Percentiles rank a stretch among this genome's conserved stretches.
These are phyloP conservation scores for Hericium erinaceus DNA, from an alignment of 768 basidiomycete genomes.

Conservation along the genomic window DNA sequence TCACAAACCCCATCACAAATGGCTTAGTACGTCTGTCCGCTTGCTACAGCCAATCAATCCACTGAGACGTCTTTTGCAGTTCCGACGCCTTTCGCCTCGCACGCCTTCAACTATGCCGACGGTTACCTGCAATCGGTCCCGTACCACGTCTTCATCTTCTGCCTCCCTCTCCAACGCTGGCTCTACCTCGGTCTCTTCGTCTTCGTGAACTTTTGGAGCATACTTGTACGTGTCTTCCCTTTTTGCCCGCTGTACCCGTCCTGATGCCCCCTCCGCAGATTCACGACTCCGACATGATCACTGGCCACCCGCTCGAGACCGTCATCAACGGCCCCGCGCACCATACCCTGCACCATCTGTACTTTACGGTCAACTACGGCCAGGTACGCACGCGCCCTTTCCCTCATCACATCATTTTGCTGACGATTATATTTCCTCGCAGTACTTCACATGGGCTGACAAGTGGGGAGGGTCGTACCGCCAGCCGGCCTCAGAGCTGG, in stretches of 20 bases:
- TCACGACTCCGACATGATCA: constrained; percentile 98
- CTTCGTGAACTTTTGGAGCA: constrained; percentile 89
- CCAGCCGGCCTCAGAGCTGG: constrained; percentile 72
- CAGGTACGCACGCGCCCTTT: constrained; percentile 40
- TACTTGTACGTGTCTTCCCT: constrained; percentile 59
- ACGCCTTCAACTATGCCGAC: constrained; percentile 96
- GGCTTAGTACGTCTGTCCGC: constrained; percentile 65
- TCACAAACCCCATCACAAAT: constrained; percentile 98
- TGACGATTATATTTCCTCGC: constrained; percentile 12
- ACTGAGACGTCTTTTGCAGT: constrained; percentile 37
- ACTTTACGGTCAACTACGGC: constrained; percentile 95
- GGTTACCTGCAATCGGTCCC: constrained; percentile 92
- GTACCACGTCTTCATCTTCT: constrained; percentile 84
- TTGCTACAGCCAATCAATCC: neutral
- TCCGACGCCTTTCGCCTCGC: constrained; percentile 93
- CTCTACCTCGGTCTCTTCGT: constrained; percentile 83
- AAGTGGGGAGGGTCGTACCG: constrained; percentile 78
- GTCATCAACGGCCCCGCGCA: constrained; percentile 98
- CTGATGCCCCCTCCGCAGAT: constrained; percentile 43
- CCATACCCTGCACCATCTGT: constrained; percentile 93
- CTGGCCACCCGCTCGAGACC: constrained; percentile 78
- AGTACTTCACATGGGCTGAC: constrained; percentile 98
- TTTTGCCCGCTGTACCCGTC: neutral
- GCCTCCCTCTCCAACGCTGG: constrained; percentile 85
- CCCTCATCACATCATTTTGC: constrained; percentile 1